Base-by-base conservation (phyloP, 306 rosid genomes). In the Inga laurina region DNA sequence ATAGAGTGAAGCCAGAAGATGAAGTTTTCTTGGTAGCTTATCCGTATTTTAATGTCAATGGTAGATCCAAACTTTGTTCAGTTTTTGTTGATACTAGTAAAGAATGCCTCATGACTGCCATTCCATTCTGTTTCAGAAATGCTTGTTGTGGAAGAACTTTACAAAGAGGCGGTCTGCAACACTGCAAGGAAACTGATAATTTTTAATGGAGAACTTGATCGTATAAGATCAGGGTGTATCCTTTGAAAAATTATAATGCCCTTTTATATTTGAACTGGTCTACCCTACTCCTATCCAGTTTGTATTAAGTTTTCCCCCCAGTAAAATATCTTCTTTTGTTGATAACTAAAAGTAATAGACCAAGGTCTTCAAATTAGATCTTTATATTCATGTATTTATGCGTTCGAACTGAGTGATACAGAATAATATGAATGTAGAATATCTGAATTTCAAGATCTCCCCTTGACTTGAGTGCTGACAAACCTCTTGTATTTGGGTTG, bases 161-260 rank as follows among this genome's bases (percentile, higher is more conserved):
- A 90, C 90, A 90, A 83, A 82, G 99, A 95, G 72, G 98, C 99
- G 8, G 97, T 95, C 68, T 44, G 79, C 86, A 95, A 93, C 87
- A 89, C 97, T 21, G 78, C 86, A n/a, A 82, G 98, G 46, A 95
- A 92, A 75, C 88, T 95, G 72, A 92, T 93, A 62, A 89, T 95
- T 84, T 95, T 95, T 84, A 95, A 95, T 8, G 99, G 99, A 78
- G 99, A 95, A 85, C 93, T 95, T 48, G 98, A 93, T 74, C 97
- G 98, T 3, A 95, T 95, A 85, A 91, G 99, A 90, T 95, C 99
- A 39, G 99, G 99, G 30, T 95, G 99, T 95, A 92, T 95, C 99
- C 96, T 95, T 87, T 81, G n/a, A 76, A 78, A 76, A 62, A 70
- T 71, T 83, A 14, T 49, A 18, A 27, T 68, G 11, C 21, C 72